These are phyloP conservation scores for Russula brevipes DNA, from an alignment of 768 basidiomycete genomes.

Conservation along the genomic window DNA sequence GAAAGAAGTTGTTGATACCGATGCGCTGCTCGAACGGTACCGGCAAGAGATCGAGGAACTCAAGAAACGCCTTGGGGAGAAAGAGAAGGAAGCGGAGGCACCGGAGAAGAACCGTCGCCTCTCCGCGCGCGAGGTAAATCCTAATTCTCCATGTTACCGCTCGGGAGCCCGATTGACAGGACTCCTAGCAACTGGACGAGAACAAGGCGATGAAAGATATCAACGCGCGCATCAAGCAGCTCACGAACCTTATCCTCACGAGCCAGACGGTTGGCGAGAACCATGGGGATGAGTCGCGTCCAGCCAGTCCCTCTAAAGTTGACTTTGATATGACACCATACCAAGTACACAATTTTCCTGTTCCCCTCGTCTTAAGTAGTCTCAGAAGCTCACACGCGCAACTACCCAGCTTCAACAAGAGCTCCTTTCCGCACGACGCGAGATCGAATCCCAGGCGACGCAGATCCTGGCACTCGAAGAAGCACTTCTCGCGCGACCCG, in stretches of 20 bases:
- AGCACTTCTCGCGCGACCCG: slow-evolving; percentile 65
- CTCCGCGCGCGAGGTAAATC: slow-evolving; percentile 42
- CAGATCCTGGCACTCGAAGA: slow-evolving; percentile 83
- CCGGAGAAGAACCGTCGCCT: slow-evolving; percentile 39
- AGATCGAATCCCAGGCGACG: slow-evolving; percentile 73
- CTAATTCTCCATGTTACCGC: background rate
- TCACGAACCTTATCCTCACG: slow-evolving; percentile 81
- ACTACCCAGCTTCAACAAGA: slow-evolving; percentile 76
- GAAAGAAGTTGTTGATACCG: slow-evolving; percentile 91
- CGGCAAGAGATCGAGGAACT: slow-evolving; percentile 92
- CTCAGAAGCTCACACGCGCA: background rate
- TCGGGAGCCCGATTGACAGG: slow-evolving; percentile 5
- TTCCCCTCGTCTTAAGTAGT: background rate
- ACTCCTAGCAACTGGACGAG: slow-evolving; percentile 70
- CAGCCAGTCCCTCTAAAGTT: slow-evolving; percentile 79
- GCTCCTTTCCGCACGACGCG: slow-evolving; percentile 67
- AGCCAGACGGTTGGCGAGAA: slow-evolving; percentile 74
- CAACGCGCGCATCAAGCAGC: slow-evolving; percentile 71
- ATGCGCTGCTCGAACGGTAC: slow-evolving; percentile 90
- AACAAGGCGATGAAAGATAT: slow-evolving; percentile 80
- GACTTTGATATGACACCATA: slow-evolving; percentile 89
- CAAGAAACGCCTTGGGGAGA: slow-evolving; percentile 62
- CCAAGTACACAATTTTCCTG: slow-evolving; percentile 45
- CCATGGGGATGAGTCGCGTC: slow-evolving; percentile 65
- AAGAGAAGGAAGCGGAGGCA: slow-evolving; percentile 53